phyloP scores from a whole-genome alignment of 2,329 filamentous ascomycete genomes.

The Claviceps fusiformis region DNA sequence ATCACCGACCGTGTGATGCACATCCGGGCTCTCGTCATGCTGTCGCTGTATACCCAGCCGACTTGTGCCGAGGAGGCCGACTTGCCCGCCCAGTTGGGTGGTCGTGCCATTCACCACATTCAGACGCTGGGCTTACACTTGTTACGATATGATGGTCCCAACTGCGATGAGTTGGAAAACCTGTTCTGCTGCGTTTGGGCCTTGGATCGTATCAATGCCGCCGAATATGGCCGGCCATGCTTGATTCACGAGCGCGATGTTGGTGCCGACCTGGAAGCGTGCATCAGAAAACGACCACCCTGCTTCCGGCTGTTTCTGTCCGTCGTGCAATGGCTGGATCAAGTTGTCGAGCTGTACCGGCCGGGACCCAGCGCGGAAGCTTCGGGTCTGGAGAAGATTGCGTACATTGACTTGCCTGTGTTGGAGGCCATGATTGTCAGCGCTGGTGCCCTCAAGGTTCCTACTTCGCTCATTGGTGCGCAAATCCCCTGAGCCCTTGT shows the following conservation, averaged over 20 bases:
- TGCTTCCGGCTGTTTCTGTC: conserved; percentile 44
- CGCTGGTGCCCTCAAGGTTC: conserved; percentile 34
- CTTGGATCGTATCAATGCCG: conserved; percentile 44
- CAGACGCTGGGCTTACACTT: conserved; percentile 44
- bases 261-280: conserved; percentile 36
- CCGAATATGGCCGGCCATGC: conserved; percentile 45
- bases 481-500: neutral
- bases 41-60: conserved; percentile 47
- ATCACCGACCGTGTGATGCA: conserved; percentile 40
- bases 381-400: conserved; percentile 27
- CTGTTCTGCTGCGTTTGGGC: conserved; percentile 49
- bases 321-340: conserved; percentile 41
- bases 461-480: conserved; percentile 36
- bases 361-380: conserved; percentile 31
- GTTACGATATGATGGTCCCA: conserved; percentile 24
- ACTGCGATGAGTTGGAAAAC: conserved; percentile 29
- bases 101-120: conserved; percentile 41
- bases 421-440: conserved; percentile 44
- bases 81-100: conserved; percentile 37
- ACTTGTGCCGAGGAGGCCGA: conserved; percentile 39
- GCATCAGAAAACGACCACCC: conserved; percentile 35
- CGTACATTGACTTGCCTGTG: conserved; percentile 40
- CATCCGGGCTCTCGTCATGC: conserved; percentile 37
- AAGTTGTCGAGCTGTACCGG: conserved; percentile 46
- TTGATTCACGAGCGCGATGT: conserved; percentile 48